These are phyloP conservation scores for Amanita fuliginea DNA, from an alignment of 768 basidiomycete species.

Conservation along the genomic window DNA sequence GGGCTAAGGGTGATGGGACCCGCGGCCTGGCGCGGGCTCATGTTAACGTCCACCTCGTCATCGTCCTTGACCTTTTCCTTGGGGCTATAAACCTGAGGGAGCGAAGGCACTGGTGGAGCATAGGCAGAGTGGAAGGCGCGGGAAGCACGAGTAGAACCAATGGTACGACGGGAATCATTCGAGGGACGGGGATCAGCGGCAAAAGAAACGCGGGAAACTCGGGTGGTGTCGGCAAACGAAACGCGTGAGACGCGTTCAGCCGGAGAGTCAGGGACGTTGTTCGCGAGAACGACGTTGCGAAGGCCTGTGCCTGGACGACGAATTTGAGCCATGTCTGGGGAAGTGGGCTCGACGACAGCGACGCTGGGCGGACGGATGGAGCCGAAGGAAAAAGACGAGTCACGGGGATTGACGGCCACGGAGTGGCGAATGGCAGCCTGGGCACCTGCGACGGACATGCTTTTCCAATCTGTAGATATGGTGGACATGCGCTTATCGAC, in stretches of 20 bases:
- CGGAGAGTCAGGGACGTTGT: slow-evolving; percentile 13
- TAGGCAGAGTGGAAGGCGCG: slow-evolving; percentile 30
- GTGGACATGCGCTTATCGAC: slow-evolving; percentile 81
- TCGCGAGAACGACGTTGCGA: slow-evolving; percentile 29
- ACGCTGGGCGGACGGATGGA: slow-evolving; percentile 39
- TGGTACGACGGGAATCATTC: slow-evolving; percentile 23
- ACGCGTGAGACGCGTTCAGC: slow-evolving; percentile 42
- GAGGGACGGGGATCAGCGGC: slow-evolving; percentile 32
- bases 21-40: slow-evolving; percentile 27
- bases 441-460: slow-evolving; percentile 59
- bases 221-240: slow-evolving; percentile 55
- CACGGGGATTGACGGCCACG: slow-evolving; percentile 38
- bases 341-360: slow-evolving; percentile 27
- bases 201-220: slow-evolving; percentile 26
- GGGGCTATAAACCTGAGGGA: slow-evolving; percentile 14
- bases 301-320: slow-evolving; percentile 38
- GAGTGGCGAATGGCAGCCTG: slow-evolving; percentile 62
- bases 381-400: slow-evolving; percentile 46
- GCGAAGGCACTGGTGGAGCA: slow-evolving; percentile 30
- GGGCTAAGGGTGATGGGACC: slow-evolving; percentile 36
- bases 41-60: slow-evolving; percentile 10
- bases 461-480: slow-evolving; percentile 70
- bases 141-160: slow-evolving; percentile 5
- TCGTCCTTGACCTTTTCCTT: slow-evolving; percentile 9
- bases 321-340: slow-evolving; percentile 28